phyloP scores from a whole-genome alignment of 192 early-diverging fungal species.

The Thamnidium elegans region DNA sequence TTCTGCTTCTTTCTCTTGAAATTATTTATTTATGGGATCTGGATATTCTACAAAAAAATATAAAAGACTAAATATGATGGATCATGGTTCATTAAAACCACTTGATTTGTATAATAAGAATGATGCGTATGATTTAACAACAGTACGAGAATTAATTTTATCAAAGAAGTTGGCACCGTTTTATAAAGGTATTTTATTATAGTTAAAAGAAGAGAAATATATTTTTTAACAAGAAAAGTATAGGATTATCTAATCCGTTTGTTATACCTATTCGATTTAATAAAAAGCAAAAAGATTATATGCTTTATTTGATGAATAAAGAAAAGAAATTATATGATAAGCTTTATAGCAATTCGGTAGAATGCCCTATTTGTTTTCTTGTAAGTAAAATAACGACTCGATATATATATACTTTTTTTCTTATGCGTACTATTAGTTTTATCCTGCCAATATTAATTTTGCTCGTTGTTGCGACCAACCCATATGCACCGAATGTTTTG shows the following conservation, averaged over 20 bases:
- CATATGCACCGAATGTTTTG: conserved; percentile 96
- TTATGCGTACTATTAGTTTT: conserved; percentile 49
- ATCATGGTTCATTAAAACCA: conserved; percentile 9
- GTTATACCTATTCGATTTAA: background rate
- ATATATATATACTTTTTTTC: background rate
- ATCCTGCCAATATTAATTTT: conserved; percentile 89
- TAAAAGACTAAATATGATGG: background rate
- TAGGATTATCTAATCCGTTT: conserved; percentile 5
- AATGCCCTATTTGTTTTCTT: conserved; percentile 95
- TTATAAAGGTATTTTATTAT: conserved; percentile 13
- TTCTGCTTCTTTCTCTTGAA: background rate
- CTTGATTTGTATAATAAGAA: conserved; percentile 2
- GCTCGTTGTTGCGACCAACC: conserved; percentile 92
- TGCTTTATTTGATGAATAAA: conserved; percentile 6
- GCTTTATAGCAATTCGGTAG: conserved; percentile 50
- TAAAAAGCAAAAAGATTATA: conserved; percentile 2
- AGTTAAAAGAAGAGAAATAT: background rate
- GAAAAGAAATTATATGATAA: conserved; percentile 7
- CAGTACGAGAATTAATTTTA: conserved; percentile 9
- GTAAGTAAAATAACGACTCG: conserved; percentile 50
- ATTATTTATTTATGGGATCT: background rate
- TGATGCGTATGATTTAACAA: conserved; percentile 4
- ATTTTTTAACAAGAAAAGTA: too few species aligned
- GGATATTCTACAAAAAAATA: background rate
- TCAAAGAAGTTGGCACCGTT: conserved; percentile 7